Conservation (phyloP, 1,284 basidiomycete species). For the Polyporus tsugae region DNA sequence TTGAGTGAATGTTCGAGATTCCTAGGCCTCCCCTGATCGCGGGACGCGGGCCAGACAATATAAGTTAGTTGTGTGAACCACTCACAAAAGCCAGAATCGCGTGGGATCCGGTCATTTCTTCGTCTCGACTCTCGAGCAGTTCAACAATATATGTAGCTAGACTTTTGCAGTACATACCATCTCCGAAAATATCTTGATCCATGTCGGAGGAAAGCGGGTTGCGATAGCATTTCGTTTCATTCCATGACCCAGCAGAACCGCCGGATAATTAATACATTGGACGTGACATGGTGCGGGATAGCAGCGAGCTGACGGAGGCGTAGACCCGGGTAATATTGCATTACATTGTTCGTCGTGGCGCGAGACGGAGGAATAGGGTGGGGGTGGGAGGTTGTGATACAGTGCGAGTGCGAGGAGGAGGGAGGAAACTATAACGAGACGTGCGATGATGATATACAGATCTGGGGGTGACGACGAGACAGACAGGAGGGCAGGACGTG, state of each 20-base stretch:
- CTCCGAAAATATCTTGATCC: neutral
- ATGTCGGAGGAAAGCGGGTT: neutral
- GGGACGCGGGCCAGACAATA: no score
- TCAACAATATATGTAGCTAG: no score
- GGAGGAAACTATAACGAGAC: neutral
- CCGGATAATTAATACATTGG: constrained; percentile 5
- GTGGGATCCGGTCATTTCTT: no score
- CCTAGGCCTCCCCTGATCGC: no score
- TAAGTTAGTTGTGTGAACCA: no score
- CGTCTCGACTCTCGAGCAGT: no score
- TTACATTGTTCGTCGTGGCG: constrained; percentile 7
- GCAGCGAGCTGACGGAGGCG: neutral
- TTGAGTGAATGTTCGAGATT: no score
- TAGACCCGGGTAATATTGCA: constrained; percentile 1
- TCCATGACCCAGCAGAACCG: neutral
- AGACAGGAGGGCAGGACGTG: neutral
- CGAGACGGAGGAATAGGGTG: neutral
- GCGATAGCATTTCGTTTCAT: neutral
- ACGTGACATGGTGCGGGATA: neutral
- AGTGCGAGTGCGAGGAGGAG: neutral
- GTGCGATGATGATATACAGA: neutral
- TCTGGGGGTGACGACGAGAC: neutral
- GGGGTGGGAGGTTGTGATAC: constrained; percentile 3
- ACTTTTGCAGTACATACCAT: neutral
- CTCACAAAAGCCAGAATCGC: no score